Base-by-base conservation (phyloP, 1,139 yeast genomes). In the Pneumocystis canis region DNA sequence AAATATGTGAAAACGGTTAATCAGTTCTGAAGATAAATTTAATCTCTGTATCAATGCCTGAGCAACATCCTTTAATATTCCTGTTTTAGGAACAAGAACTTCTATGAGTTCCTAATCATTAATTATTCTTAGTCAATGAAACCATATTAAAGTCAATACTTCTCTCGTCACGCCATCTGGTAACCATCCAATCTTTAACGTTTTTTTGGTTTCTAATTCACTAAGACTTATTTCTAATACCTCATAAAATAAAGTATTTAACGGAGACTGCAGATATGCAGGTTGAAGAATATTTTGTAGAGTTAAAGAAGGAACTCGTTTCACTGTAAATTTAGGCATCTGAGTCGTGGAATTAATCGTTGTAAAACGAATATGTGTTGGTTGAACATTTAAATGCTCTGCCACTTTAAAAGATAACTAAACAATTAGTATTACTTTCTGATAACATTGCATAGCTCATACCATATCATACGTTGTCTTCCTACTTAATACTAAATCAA, bases 201-300 rank as follows among this genome's bases (percentile, higher is more conserved):
- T 74, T 66, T 82, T 82, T 82, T 89, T 81, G 67, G 81, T 83
- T 73, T 94, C 98, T 69, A 85, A 80, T 66, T 89, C 95, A 53
- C 77, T 79, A 65, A 92, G 76, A 5, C 90, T 83, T 60, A 89
- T 84, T 58, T 83, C 85, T 69, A 94, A 78, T 1, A 86, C 75
- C 70, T 90, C 96, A 71, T 87, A 92, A 68, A 80, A 61, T 28
- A 74, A 66, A n/a, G 69, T 66, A 25, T 65, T 66, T 69, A 70
- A 65, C 20, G 63, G 63, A 63, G 77, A 79, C 18, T 69, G 69
- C n/a, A 68, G 62, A 63, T 80, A 76, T 58, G 80, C 73, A 32
- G 76, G 73, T 47, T 75, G 71, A 18, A 75, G 70, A 30, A 82
- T 73, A 66, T 78, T 78, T 64, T 80, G 74, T 2, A 84, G 79